A percentile compares a stretch with the other conserved stretches of the same genome.
These are phyloP conservation scores for Saccharomyces cerevisiae DNA, from an alignment of 805 yeast species.

Conservation along the genomic window DNA sequence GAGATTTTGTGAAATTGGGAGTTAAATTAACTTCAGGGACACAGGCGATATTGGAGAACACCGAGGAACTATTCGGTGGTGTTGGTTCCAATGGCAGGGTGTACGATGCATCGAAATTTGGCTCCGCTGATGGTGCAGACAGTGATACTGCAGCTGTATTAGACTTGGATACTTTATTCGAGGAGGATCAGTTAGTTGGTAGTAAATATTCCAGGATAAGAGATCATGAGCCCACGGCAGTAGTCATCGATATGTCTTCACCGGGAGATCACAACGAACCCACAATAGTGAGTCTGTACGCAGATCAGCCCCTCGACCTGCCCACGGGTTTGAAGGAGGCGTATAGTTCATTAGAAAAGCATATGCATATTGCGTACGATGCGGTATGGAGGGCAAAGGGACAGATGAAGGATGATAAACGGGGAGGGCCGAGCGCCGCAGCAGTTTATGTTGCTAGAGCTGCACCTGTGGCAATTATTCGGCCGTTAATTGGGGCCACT, in stretches of 20 bases:
- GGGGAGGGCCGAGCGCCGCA: conserved; percentile 47
- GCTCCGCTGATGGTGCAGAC: conserved; percentile 4
- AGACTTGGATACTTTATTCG: conserved; percentile 22
- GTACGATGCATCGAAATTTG: conserved; percentile 5
- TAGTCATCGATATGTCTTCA: conserved; percentile 20
- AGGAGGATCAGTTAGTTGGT: conserved; percentile 32
- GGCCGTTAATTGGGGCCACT: conserved; percentile 89
- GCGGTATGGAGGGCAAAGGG: conserved; percentile 53
- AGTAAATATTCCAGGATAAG: conserved; percentile 28
- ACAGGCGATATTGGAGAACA: conserved; percentile 66
- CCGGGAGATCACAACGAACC: conserved; percentile 13
- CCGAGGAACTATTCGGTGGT: conserved; percentile 76
- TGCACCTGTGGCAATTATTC: conserved; percentile 68
- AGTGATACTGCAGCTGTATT: conserved; percentile 3
- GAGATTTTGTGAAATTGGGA: conserved; percentile 73
- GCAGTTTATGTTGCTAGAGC: conserved; percentile 60
- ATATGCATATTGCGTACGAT: conserved; percentile 55
- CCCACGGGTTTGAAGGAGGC: conserved; percentile 73
- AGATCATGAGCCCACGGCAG: conserved; percentile 22
- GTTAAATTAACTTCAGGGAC: conserved; percentile 84
- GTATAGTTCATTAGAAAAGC: conserved; percentile 59
- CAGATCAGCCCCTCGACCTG: conserved; percentile 70
- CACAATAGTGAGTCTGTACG: conserved; percentile 58
- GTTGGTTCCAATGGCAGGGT: conserved; percentile 47
- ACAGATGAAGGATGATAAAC: conserved; percentile 43